phyloP scores from a whole-genome alignment of 805 yeast genomes.

The Lipomyces orientalis region DNA sequence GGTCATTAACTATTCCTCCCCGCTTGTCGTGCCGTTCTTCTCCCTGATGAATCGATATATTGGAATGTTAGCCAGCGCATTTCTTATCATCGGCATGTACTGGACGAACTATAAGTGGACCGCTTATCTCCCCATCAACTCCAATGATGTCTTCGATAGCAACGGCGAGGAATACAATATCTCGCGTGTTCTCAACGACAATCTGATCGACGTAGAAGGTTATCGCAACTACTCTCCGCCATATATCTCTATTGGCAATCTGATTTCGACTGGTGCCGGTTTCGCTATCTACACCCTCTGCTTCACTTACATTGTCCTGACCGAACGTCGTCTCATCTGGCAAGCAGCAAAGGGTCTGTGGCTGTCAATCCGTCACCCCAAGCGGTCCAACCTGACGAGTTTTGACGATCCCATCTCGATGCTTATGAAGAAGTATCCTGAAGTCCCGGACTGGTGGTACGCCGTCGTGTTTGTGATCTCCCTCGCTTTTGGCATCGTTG shows the following conservation, averaged over 20 bases:
- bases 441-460: conserved; percentile 56
- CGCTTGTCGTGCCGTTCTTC: conserved; percentile 60
- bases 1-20: conserved; percentile 57
- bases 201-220: conserved; percentile 55
- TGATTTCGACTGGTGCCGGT: conserved; percentile 62
- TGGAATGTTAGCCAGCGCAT: conserved; percentile 45
- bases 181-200: conserved; percentile 52
- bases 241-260: conserved; percentile 65
- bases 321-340: conserved; percentile 24
- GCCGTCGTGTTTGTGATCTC: conserved; percentile 51
- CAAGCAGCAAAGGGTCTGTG: conserved; percentile 12
- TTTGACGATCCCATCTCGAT: conserved; percentile 24
- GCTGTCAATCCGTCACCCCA: conserved; percentile 10
- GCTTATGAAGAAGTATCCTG: conserved; percentile 59
- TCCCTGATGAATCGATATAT: conserved; percentile 50
- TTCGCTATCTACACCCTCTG: conserved; percentile 64
- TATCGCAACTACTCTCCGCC: conserved; percentile 69
- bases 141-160: conserved; percentile 59
- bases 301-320: conserved; percentile 48
- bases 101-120: conserved; percentile 46
- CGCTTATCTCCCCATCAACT: conserved; percentile 51
- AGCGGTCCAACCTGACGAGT: neutral
- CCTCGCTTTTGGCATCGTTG: conserved; percentile 43
- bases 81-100: conserved; percentile 49
- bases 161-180: conserved; percentile 56